These are phyloP conservation scores for Sarocladium brachiariae DNA, from an alignment of 2,329 filamentous ascomycete genomes.

Conservation along the genomic window DNA sequence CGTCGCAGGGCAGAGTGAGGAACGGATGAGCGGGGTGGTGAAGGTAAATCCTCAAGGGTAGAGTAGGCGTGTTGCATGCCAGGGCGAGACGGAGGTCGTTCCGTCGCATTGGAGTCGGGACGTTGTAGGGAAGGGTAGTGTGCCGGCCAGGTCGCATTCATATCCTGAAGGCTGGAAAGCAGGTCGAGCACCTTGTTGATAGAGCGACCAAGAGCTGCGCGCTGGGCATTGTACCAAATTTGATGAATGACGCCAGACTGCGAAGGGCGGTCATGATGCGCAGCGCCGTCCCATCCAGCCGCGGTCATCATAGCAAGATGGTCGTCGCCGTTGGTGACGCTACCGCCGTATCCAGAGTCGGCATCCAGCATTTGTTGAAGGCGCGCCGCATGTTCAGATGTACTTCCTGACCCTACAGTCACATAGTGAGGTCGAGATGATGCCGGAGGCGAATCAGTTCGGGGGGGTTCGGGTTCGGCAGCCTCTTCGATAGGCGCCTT, in stretches of 20 bases:
- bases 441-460: constrained; percentile 20
- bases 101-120: constrained; percentile 37
- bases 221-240: constrained; percentile 90
- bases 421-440: constrained; percentile 60
- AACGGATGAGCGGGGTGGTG: constrained; percentile 28
- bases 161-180: constrained; percentile 74
- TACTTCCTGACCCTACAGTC: constrained; percentile 78
- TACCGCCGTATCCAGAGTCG: constrained; percentile 90
- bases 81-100: constrained; percentile 49
- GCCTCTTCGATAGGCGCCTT: constrained; percentile 33
- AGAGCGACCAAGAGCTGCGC: constrained; percentile 75
- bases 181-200: constrained; percentile 84
- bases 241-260: constrained; percentile 84
- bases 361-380: constrained; percentile 75
- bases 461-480: constrained; percentile 20
- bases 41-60: constrained; percentile 40
- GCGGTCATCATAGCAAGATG: constrained; percentile 36
- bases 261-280: constrained; percentile 30
- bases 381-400: constrained; percentile 73
- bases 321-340: constrained; percentile 56
- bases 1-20: constrained; percentile 51
- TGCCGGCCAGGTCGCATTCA: constrained; percentile 88
- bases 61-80: constrained; percentile 57
- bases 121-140: constrained; percentile 84
- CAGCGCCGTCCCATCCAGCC: constrained; percentile 38